Base-by-base conservation (phyloP, 768 basidiomycete species). In the Butyriboletus loyo region DNA sequence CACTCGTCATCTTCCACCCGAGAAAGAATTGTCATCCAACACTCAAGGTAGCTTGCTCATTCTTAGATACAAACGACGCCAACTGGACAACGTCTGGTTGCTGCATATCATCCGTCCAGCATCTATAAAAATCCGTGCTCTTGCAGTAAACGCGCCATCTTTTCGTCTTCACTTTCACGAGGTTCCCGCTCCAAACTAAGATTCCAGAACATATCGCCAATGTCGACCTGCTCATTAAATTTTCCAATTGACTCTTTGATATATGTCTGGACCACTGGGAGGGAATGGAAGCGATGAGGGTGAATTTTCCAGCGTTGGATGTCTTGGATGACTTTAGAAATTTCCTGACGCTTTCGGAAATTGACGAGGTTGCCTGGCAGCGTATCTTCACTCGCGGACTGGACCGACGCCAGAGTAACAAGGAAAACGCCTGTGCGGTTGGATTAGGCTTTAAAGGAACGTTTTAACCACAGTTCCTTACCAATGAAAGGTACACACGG, bases 271-370 rank as follows among this genome's bases (percentile, higher is more conserved):
- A 98, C 83, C 1, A 76, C 54, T 0, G 81, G 76, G 15, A 95
- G 82, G 7, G 78, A 72, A 31, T 81, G 77, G 57, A 96, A 83
- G 69, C 95, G 94, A 75, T 93, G 98, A 2, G 90, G 85, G 57
- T 85, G 84, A 6, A 87, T 81, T 68, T 99, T 97, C 84, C 95
- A 98, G 27, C 92, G 87, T 67, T 97, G 91, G 68, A 99, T 98
- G 68, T 98, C 94, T 57, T 86, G 85, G 61, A 99, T 92, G 60
- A 98, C 90, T 66, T 97, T 94, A 17, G 94, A 92, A 0, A 92
- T 86, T 71, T 91, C 90, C 62, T 92, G 87, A 15, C 96, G 88
- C 71, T 99, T 99, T 65, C 86, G 84, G 75, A 98, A 98, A 74
- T 98, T 98, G 72, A 98, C 86, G 56, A 96, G 74, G 50, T 82